Base-by-base conservation (phyloP, 2,329 filamentous ascomycete genomes). In the Blumeriella jaapii region DNA sequence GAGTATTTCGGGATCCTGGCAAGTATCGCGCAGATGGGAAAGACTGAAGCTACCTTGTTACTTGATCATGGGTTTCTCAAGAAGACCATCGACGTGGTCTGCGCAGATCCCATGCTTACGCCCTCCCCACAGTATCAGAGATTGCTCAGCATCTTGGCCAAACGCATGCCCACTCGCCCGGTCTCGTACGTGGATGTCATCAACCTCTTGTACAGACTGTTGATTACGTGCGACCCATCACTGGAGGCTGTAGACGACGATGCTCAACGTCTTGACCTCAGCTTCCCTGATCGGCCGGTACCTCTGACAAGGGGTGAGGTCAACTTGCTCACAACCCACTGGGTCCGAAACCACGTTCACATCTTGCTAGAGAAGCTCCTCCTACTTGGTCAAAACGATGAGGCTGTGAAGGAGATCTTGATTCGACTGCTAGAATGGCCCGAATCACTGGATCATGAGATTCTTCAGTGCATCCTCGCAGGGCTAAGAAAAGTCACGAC, bases 1-100 rank as follows among this genome's bases (percentile, higher is more conserved):
- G 82, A 89, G 49, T 78, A 79, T 39, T 89, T 89, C 52, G 69
- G 70, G 9, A 67, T 81, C n/a, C 63, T 87, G 42, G 53, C 69
- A n/a, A 62, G 62, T n/a, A 78, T 87, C 51, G 73, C 74, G 10
- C 64, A 61, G 29, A 57, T 83, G 36, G 79, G 80, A 1, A 57
- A 62, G 3, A 55, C 64, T 4, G 77, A 84, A 53, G 63, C 69
- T 13, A 61, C 63, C 2, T 52, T 68, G 5, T 61, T 86, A 15
- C 61, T 87, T 15, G 68, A 74, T 8, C 61, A 67, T 19, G 68
- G 71, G 15, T 82, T 75, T 47, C 60, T 87, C 13, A 52, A 61
- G 25, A 74, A 64, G 43, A 41, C 46, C 10, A 36, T 57, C 8
- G 54, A 57, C 27, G 46, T 57, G 17, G 38, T 58, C 17, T 52